These are phyloP conservation scores for Paramecium biaurelia DNA, from an alignment of 73 alveolate genomes.

Conservation along the genomic window DNA sequence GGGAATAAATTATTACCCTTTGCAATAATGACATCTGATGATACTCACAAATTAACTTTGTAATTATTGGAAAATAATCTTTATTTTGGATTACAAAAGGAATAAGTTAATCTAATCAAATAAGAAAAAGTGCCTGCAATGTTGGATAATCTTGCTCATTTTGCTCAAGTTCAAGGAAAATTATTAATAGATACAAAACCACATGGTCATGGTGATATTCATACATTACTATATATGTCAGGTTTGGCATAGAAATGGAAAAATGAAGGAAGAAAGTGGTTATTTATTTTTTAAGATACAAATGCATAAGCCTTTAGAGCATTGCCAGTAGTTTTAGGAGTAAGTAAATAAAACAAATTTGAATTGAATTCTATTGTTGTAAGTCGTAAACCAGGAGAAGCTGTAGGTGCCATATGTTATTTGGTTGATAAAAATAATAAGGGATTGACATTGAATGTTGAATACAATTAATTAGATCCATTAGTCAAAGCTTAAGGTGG, in stretches of 20 bases:
- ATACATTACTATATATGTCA: slow-evolving; percentile 83
- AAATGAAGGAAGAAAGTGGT: slow-evolving; percentile 89
- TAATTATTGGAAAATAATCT: slow-evolving; percentile 77
- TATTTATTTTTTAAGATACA: slow-evolving; percentile 93
- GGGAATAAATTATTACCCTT: slow-evolving; percentile 70
- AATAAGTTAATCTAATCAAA: slow-evolving; percentile 86
- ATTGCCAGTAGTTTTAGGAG: slow-evolving; percentile 88
- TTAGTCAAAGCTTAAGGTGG: slow-evolving; percentile 87
- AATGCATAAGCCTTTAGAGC: slow-evolving; percentile 92
- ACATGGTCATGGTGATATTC: slow-evolving; percentile 99
- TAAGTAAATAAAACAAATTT: slow-evolving; percentile 67
- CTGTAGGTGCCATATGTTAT: slow-evolving; percentile 87
- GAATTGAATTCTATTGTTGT: slow-evolving; percentile 85
- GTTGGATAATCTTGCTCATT: slow-evolving; percentile 89
- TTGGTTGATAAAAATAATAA: slow-evolving; percentile 70
- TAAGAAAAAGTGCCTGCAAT: slow-evolving; percentile 97
- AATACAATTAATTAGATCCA: slow-evolving; percentile 95
- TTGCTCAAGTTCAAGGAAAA: slow-evolving; percentile 75
- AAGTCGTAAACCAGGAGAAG: slow-evolving; percentile 94
- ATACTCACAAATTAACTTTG: slow-evolving; percentile 76
- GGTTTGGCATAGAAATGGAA: slow-evolving; percentile 90
- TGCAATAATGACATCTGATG: slow-evolving; percentile 99
- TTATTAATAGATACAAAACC: slow-evolving; percentile 89
- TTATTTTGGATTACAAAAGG: slow-evolving; percentile 78
- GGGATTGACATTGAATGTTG: slow-evolving; percentile 86